These are phyloP conservation scores for Ustilago xerochloae DNA, from an alignment of 1,284 basidiomycete species.

Conservation along the genomic window DNA sequence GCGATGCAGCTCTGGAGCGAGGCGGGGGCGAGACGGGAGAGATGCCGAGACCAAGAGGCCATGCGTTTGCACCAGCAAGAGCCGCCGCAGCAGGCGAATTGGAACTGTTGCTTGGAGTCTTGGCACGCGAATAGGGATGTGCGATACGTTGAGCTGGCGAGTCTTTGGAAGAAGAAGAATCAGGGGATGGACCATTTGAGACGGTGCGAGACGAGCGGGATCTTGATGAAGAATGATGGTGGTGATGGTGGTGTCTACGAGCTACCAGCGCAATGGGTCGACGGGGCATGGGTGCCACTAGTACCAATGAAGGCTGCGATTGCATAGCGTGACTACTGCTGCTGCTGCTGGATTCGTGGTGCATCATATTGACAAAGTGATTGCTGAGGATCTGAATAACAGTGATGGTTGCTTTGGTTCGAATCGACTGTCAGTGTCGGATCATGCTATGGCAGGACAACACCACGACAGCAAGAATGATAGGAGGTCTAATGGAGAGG, in stretches of 20 bases:
- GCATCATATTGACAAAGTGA: constrained; percentile 3
- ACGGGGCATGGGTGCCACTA: constrained; percentile 48
- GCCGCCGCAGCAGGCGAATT: constrained; percentile 1
- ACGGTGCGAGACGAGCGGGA: constrained; percentile 27
- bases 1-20: constrained; percentile 8
- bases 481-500: too few relatives aligned
- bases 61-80: neutral
- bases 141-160: neutral
- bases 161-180: constrained; percentile 3
- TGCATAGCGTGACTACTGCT: constrained; percentile 11
- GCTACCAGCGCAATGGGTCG: constrained; percentile 47
- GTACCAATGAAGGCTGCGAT: constrained; percentile 19
- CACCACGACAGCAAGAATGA: too few relatives aligned
- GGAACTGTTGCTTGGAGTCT: constrained; percentile 27
- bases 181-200: constrained; percentile 4
- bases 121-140: constrained; percentile 35
- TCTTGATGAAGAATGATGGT: constrained; percentile 20
- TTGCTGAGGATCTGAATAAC: neutral
- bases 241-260: constrained; percentile 36
- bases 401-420: neutral
- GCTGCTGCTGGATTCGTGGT: constrained; percentile 8
- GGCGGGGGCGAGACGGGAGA: constrained; percentile 29
- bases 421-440: too few relatives aligned
- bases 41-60: constrained; percentile 22
- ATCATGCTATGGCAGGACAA: too few relatives aligned